phyloP scores from a whole-genome alignment of 345 rosid species.

The Abelmoschus esculentus region DNA sequence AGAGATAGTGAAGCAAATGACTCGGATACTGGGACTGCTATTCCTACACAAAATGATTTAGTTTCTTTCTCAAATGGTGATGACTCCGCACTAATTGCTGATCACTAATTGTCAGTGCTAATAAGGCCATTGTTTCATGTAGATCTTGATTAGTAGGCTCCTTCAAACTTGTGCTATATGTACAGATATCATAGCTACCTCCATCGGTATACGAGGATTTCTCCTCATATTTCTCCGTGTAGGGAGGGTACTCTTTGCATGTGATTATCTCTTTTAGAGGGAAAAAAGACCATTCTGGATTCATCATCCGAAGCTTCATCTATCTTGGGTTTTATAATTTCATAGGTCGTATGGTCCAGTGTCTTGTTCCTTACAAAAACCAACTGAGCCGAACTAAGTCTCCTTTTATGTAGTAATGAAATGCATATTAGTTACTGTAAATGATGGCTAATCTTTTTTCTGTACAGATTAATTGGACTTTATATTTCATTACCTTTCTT shows the following conservation, averaged over 20 bases:
- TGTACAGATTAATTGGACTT: not conserved
- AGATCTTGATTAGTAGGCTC: conserved; percentile 17
- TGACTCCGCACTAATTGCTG: conserved; percentile 30
- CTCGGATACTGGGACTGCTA: conserved; percentile 32
- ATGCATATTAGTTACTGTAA: not conserved
- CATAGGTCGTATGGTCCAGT: not conserved
- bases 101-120: conserved; percentile 13
- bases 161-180: conserved; percentile 24
- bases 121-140: conserved; percentile 16
- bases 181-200: conserved; percentile 42
- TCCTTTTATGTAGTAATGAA: not conserved
- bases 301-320: conserved; percentile 19
- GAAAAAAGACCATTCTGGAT: not conserved
- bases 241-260: conserved; percentile 4
- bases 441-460: not conserved
- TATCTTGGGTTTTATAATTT: not conserved
- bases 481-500: not conserved
- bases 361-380: not conserved
- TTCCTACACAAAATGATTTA: conserved; percentile 29
- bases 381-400: not conserved
- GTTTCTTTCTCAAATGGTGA: conserved; percentile 41
- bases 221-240: not conserved
- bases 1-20: conserved; percentile 46
- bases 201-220: conserved; percentile 25
- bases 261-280: not conserved